Conservation (phyloP, 2,329 filamentous ascomycete genomes). For the Catunica adiposa region DNA sequence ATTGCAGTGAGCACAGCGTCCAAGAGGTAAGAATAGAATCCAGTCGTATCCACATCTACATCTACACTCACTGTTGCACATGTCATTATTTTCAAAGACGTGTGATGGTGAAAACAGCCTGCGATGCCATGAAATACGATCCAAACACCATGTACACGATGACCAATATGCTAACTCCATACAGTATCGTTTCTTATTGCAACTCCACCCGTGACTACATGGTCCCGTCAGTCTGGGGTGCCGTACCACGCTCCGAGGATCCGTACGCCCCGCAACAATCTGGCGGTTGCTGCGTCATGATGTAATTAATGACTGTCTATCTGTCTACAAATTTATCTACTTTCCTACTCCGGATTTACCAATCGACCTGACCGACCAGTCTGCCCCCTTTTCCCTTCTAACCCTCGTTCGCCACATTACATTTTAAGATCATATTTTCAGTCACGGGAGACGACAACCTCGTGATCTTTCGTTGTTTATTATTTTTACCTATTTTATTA, state of each 20-base stretch:
- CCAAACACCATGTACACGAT: no score
- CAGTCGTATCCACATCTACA: no score
- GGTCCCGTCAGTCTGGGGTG: conserved; percentile 93
- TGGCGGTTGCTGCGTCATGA: conserved; percentile 84
- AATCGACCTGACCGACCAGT: no score
- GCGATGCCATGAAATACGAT: no score
- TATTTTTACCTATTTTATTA: neutral
- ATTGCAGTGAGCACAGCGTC: conserved; percentile 92
- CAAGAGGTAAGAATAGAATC: conserved; percentile 45
- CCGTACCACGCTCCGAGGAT: conserved; percentile 86
- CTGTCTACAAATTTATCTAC: conserved; percentile 1
- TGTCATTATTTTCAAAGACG: no score
- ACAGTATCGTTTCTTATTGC: conserved; percentile 91
- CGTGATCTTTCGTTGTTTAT: conserved; percentile 15
- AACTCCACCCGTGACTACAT: conserved; percentile 98
- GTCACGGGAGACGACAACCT: conserved; percentile 15
- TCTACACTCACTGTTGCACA: no score
- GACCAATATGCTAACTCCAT: neutral
- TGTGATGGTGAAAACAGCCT: no score
- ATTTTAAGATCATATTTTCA: neutral
- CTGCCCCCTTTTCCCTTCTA: no score
- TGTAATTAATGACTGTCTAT: conserved; percentile 43
- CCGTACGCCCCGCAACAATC: conserved; percentile 95
- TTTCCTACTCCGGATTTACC: neutral
- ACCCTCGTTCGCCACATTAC: neutral